These are phyloP conservation scores for Phylloporus sp. DNA, from an alignment of 768 basidiomycete genomes.

Conservation along the genomic window DNA sequence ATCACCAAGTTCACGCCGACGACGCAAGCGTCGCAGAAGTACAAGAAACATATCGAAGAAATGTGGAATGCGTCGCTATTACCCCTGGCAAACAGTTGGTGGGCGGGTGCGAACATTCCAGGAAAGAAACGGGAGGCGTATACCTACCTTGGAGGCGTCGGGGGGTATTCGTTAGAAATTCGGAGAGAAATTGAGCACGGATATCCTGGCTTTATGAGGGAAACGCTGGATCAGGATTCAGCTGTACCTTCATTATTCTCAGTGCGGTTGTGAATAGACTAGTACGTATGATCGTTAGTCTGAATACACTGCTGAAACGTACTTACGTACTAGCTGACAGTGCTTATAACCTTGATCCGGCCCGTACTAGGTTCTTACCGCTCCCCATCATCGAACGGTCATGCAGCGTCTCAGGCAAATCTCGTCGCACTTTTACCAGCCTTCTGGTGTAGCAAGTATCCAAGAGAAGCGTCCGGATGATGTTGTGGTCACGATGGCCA, in stretches of 20 bases:
- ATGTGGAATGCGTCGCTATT: not conserved
- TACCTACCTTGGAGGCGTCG: slow-evolving; percentile 1
- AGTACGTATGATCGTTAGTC: too few species aligned
- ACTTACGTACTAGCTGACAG: too few species aligned
- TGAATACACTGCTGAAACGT: too few species aligned
- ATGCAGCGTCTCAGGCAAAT: slow-evolving; percentile 70
- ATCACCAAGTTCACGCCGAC: slow-evolving; percentile 16
- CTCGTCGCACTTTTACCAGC: slow-evolving; percentile 50
- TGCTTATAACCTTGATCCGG: not conserved
- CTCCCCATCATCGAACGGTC: not conserved
- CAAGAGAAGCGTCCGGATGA: slow-evolving; percentile 64
- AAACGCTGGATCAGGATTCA: not conserved
- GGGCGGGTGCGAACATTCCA: slow-evolving; percentile 7
- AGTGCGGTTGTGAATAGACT: too few species aligned
- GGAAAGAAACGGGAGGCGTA: slow-evolving; percentile 10
- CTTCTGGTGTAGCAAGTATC: slow-evolving; percentile 49
- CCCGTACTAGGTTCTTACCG: not conserved
- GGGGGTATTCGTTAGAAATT: slow-evolving; percentile 1
- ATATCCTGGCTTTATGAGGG: slow-evolving; percentile 10
- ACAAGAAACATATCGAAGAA: slow-evolving; percentile 10
- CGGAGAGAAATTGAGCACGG: slow-evolving; percentile 5
- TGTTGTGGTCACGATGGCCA: slow-evolving; percentile 80
- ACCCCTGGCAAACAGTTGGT: slow-evolving; percentile 1
- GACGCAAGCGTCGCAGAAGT: not conserved
- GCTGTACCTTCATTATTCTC: too few species aligned